These are phyloP conservation scores for Staphylotrichum longicolle DNA, from an alignment of 495 filamentous ascomycete species.

Conservation along the genomic window DNA sequence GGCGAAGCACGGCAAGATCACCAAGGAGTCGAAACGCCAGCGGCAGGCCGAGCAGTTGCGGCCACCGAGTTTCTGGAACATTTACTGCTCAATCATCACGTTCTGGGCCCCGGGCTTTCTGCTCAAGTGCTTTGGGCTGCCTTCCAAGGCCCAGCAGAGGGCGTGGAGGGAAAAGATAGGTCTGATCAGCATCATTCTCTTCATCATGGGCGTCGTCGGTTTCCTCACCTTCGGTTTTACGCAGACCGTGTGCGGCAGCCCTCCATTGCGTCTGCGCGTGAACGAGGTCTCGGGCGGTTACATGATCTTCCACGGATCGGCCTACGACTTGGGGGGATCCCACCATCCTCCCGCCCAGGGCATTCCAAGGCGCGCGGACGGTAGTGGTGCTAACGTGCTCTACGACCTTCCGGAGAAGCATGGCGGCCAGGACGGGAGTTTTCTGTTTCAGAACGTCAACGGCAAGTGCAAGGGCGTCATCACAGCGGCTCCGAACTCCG, in stretches of 20 bases:
- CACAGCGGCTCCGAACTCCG: conserved; percentile 63
- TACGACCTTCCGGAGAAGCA: conserved; percentile 78
- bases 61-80: conserved; percentile 87
- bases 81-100: conserved; percentile 89
- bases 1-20: conserved; percentile 44
- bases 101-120: conserved; percentile 92
- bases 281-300: conserved; percentile 78
- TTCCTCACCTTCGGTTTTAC: conserved; percentile 98
- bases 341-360: conserved; percentile 73
- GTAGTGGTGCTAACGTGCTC: conserved; percentile 66
- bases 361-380: conserved; percentile 56
- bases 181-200: conserved; percentile 84
- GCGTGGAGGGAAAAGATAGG: conserved; percentile 99
- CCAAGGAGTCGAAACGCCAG: conserved; percentile 59
- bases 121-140: conserved; percentile 80
- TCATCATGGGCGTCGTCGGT: conserved; percentile 86
- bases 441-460: conserved; percentile 98
- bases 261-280: conserved; percentile 66
- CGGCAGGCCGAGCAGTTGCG: conserved; percentile 61
- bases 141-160: conserved; percentile 80
- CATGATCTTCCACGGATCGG: conserved; percentile 93
- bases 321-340: conserved; percentile 74
- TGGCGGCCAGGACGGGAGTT: conserved; percentile 88
- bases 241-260: conserved; percentile 72
- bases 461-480: conserved; percentile 94